Base-by-base conservation (phyloP, 768 basidiomycete genomes). In the Ramaria sp. region DNA sequence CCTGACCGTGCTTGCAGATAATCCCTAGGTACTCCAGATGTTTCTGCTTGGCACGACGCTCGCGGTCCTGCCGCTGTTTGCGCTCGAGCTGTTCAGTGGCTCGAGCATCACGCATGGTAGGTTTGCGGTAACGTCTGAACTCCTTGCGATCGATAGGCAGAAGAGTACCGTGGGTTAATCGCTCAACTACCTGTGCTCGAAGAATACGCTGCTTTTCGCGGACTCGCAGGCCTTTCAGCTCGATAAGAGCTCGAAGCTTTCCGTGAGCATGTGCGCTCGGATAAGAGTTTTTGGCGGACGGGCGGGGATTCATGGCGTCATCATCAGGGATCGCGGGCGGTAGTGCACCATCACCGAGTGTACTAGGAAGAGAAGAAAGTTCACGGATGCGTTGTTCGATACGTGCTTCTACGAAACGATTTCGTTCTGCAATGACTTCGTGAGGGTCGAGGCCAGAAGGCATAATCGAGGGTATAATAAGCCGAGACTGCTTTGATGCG, bases 31-130 rank as follows among this genome's bases (percentile, higher is more conserved):
- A 93, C 59, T 95, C 93, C 64, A 95, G 79, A 63, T 99, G 96
- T 65, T 95, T 93, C 72, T 90, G 86, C 67, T 98, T 98, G 41
- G 93, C 93, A 34, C 91, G 83, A 22, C 85, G 83, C 69, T 98
- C 95, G 20, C 96, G 83, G 57, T 98, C 95, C 12, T 78, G 74
- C 27, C 94, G 84, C 65, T 98, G 96, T 65, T 87, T 85, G 56
- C 91, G 79, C 70, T 99, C 96, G 5, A 86, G 78, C 56, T 82
- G 79, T 67, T 98, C 95, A 1, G 90, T 94, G 68, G 78, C 78
- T 43, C 90, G 84, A 25, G 91, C 90, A 64, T 98, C 94, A 18
- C 91, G 83, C 50, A 95, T 73, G 5, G 82, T 83, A 3, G 86
- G 88, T 63, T 93, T 95, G 59, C 91, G 81, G 43, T 78, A 77